A percentile compares a stretch with the other conserved stretches of the same genome.
Evolutionary conservation across 768 basidiomycete species (phyloP).

Genomic region (Arthromyces matolae): DNA sequence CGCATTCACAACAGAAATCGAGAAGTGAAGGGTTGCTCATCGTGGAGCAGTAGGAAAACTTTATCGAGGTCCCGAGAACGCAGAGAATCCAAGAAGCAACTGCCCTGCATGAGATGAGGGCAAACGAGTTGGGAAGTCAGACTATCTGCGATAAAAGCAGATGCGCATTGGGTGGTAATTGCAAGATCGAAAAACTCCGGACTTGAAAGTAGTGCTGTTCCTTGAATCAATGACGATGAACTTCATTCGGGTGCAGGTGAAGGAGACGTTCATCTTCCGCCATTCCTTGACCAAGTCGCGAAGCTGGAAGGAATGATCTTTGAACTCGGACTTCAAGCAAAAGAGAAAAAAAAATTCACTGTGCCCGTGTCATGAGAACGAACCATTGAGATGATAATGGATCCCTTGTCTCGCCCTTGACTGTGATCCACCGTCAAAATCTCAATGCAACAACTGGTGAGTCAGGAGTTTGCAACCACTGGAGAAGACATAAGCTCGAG

Average conservation of each 20-base stretch:
- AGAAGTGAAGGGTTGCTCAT: no score
- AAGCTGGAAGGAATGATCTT: constrained; percentile 44
- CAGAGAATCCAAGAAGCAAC: no score
- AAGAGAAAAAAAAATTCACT: constrained; percentile 40
- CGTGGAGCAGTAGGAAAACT: no score
- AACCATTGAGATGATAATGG: constrained; percentile 90
- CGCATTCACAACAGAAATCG: no score
- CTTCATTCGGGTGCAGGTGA: constrained; percentile 90
- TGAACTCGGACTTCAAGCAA: background rate
- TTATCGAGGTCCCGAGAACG: no score
- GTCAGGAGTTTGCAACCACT: constrained; percentile 91
- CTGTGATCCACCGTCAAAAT: constrained; percentile 90
- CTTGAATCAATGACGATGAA: constrained; percentile 88
- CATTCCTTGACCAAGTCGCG: constrained; percentile 95
- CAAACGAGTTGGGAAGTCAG: no score
- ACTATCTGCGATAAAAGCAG: no score
- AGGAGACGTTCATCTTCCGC: constrained; percentile 94
- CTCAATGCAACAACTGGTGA: constrained; percentile 67
- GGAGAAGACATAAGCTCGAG: constrained; percentile 81
- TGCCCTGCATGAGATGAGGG: no score
- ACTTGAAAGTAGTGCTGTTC: constrained; percentile 55
- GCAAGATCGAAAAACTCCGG: constrained; percentile 75
- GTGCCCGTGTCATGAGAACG: constrained; percentile 75
- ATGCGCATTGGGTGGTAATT: constrained; percentile 54
- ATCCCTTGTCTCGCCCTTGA: constrained; percentile 95